Conservation (phyloP, 768 basidiomycete genomes). For the Crassisporium funariophilum region DNA sequence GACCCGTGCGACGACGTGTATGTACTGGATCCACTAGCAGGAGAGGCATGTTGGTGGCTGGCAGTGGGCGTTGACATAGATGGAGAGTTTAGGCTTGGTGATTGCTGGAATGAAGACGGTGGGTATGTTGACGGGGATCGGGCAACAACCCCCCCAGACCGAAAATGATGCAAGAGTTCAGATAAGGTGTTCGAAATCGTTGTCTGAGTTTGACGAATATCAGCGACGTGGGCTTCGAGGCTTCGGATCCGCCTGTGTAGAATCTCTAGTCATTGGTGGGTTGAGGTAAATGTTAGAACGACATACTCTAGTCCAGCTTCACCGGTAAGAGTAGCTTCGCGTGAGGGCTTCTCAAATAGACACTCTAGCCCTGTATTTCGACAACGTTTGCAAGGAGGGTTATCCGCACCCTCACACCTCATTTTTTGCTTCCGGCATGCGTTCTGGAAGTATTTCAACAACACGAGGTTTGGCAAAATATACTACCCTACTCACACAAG, state of each 20-base stretch:
- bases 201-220: constrained; percentile 72
- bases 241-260: constrained; percentile 80
- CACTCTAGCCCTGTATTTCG: constrained; percentile 88
- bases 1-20: constrained; percentile 33
- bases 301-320: constrained; percentile 89
- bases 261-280: constrained; percentile 12
- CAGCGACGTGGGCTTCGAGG: constrained; percentile 83
- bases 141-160: constrained; percentile 50
- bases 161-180: constrained; percentile 79
- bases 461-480: constrained; percentile 11
- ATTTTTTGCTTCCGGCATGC: constrained; percentile 96
- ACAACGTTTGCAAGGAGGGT: constrained; percentile 95
- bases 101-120: constrained; percentile 57
- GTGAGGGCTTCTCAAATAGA: constrained; percentile 91
- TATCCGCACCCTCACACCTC: constrained; percentile 96
- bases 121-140: constrained; percentile 70
- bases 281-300: constrained; percentile 7
- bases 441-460: constrained; percentile 57
- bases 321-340: constrained; percentile 83
- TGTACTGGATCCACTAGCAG: constrained; percentile 30
- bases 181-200: constrained; percentile 78
- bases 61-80: constrained; percentile 52
- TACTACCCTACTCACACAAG: constrained; percentile 59
- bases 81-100: constrained; percentile 67
- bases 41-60: constrained; percentile 44